Evolutionary conservation across 129 eudicot genomes (phyloP).

Genomic region (Saussurea involucrata): DNA sequence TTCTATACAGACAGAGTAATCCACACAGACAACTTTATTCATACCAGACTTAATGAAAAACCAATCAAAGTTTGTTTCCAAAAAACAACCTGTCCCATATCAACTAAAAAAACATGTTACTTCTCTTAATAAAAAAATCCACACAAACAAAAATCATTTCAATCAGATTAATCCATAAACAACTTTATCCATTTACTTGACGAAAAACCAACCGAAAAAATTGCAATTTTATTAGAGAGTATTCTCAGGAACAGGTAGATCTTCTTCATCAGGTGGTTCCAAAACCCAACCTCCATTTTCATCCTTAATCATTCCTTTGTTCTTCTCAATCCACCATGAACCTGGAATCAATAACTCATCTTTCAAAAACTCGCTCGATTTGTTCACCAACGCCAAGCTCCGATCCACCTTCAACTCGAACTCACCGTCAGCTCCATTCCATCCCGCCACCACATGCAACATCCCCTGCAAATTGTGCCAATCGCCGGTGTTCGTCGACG

Average conservation of each 20-base stretch:
- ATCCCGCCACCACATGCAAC: constrained; percentile 81
- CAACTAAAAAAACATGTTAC: no score
- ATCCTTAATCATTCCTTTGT: constrained; percentile 68
- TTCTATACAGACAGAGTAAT: no score
- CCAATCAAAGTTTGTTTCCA: no score
- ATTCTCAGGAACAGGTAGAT: constrained; percentile 60
- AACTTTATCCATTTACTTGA: no score
- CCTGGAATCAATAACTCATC: constrained; percentile 80
- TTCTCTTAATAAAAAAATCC: no score
- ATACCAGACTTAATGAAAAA: no score
- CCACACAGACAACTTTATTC: no score
- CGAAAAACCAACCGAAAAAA: no score
- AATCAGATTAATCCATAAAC: no score
- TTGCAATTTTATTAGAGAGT: no score
- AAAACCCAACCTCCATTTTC: constrained; percentile 75
- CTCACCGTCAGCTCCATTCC: constrained; percentile 67
- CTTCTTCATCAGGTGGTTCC: constrained; percentile 57
- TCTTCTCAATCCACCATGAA: constrained; percentile 96
- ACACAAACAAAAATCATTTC: no score
- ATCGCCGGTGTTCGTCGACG: constrained; percentile 50
- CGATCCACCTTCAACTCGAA: constrained; percentile 59
- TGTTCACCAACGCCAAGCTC: constrained; percentile 83
- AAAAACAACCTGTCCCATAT: no score
- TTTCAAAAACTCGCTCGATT: constrained; percentile 71
- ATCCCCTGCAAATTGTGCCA: constrained; percentile 93